Base-by-base conservation (phyloP, 345 rosid species). In the Eutrema yunnanense region DNA sequence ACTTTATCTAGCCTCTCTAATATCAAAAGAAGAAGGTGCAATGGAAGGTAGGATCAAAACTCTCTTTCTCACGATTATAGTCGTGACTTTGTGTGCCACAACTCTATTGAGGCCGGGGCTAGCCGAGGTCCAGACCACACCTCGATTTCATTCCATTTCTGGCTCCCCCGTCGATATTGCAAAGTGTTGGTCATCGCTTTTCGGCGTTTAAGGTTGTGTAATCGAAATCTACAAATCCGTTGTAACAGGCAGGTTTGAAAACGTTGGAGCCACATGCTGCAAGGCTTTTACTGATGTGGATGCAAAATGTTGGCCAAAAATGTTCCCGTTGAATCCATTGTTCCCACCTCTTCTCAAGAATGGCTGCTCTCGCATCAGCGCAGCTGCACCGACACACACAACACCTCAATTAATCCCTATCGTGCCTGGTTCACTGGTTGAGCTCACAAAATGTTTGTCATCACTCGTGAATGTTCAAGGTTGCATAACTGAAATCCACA, bases 281-380 rank as follows among this genome's bases (percentile, higher is more conserved):
- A 63, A 63, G 9, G 41, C 53, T 6, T 62, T 62, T 44, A 30
- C 27, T 5, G 53, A 44, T 12, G 26, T 62, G 2, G 67, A 63
- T 46, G 56, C 44, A 64, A 64, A 10, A 9, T 47, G 32, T 48
- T 64, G 56, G 69, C 44, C 69, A 14, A 34, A 48, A 12, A 64
- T 64, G 54, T 58, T 37, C 19, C 44, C 63, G 4, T 5, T 58
- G 60, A 37, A 63, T 47, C 68, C 68, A 33, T 10, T 63, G 26
- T 63, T 63, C 42, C 68, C 43, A 6, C 43, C 43, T 63, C 55
- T 63, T 16, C 42, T 63, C 55, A 63, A 63, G 8, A 29, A 63
- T 33, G 55, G 42, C 3, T 63, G 68, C n/a, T 48, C 68, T 10
- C 68, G 27, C 6, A 46, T 32, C 9, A 46, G n/a, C 3, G 6